A percentile compares a stretch with the other conserved stretches of the same genome.
Conservation (phyloP, 106 monocot species). For the Platanthera guangdongensis region DNA sequence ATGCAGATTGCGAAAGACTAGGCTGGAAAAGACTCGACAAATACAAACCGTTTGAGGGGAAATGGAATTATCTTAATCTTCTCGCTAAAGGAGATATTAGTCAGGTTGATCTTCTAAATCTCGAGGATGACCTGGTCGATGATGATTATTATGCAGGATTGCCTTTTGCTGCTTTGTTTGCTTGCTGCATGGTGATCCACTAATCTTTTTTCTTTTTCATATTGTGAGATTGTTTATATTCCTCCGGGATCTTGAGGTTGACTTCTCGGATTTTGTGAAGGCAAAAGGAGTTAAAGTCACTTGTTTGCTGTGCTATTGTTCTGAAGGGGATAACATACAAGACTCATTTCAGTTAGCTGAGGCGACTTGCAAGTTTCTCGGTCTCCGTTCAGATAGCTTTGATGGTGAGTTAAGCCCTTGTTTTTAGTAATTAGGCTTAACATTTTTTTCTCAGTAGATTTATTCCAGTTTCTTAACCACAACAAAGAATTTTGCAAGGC, state of each 20-base stretch:
- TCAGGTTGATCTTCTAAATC: constrained; percentile 23
- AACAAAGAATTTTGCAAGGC: background rate
- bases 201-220: background rate
- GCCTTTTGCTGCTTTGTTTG: constrained; percentile 87
- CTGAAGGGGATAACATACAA: constrained; percentile 89
- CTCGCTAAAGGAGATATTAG: constrained; percentile 46
- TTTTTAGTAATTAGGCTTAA: background rate
- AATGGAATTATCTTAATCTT: constrained; percentile 57
- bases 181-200: constrained; percentile 65
- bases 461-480: background rate
- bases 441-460: background rate
- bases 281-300: constrained; percentile 84
- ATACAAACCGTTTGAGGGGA: constrained; percentile 55
- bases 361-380: constrained; percentile 61
- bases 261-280: constrained; percentile 22
- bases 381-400: constrained; percentile 31
- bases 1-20: constrained; percentile 50
- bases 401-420: constrained; percentile 27
- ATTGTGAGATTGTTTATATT: background rate
- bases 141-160: constrained; percentile 78
- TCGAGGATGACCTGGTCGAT: constrained; percentile 53
- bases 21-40: constrained; percentile 88
- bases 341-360: constrained; percentile 80
- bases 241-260: background rate
- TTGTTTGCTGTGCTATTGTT: constrained; percentile 84